phyloP scores from a whole-genome alignment of 2,329 filamentous ascomycete species.

The Arthrobotrys sinensis region DNA sequence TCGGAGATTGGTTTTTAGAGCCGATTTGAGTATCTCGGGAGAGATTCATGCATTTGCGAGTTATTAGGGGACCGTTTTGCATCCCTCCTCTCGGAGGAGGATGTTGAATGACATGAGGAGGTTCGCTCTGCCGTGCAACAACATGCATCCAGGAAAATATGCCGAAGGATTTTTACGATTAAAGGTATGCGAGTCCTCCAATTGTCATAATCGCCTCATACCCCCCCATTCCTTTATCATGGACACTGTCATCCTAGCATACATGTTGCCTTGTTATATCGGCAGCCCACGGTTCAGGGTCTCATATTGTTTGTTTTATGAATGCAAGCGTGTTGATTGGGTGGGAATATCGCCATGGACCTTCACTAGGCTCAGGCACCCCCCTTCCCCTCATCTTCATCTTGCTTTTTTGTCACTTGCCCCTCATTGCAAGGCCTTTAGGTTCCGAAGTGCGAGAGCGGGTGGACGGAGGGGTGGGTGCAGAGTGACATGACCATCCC shows the following conservation, averaged over 20 bases:
- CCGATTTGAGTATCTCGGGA: constrained; percentile 4
- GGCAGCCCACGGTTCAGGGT: constrained; percentile 4
- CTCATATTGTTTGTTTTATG: constrained; percentile 48
- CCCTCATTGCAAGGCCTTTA: constrained; percentile 1
- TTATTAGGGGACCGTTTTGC: neutral
- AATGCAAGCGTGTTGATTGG: constrained; percentile 57
- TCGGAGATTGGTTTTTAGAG: neutral
- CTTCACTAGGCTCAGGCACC: constrained; percentile 2
- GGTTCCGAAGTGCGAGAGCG: constrained; percentile 56
- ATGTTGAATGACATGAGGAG: neutral
- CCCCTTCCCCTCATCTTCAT: constrained; percentile 9
- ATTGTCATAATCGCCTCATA: neutral
- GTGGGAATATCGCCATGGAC: constrained; percentile 23
- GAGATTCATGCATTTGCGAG: constrained; percentile 6
- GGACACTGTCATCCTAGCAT: neutral
- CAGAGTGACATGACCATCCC: constrained; percentile 48
- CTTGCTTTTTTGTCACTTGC: constrained; percentile 49
- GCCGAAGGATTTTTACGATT: neutral
- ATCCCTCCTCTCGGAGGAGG: constrained; percentile 6
- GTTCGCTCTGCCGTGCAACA: constrained; percentile 12
- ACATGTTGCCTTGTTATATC: neutral
- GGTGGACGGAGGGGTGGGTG: constrained; percentile 18
- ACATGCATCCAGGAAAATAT: constrained; percentile 1
- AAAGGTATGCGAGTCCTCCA: constrained; percentile 4
- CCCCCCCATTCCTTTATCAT: neutral